Evolutionary conservation across 108 stramenopile genomes (phyloP), one percentile per base, ranked within the genome.

Genomic region (Skeletonema costatum): DNA sequence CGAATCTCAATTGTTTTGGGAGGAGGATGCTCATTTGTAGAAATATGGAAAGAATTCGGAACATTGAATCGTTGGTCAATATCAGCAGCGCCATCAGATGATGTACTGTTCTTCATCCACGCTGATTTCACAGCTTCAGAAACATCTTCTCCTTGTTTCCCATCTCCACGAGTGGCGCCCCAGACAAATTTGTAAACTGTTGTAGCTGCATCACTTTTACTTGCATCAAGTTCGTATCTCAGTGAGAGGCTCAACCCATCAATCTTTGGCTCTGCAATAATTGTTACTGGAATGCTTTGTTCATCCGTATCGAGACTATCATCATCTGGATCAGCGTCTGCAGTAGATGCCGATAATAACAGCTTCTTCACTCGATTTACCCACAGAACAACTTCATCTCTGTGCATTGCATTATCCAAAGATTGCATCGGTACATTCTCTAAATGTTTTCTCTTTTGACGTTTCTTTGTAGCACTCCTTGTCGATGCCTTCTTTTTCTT

Each of bases 121-220:
- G 81, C 75, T n/a, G 72, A 33, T 21, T 71, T 14, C 4, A 78
- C 85, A 19, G 90, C 83, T 36, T 79, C 71, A 0, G 95, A 91
- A 10, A 93, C 95, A 84, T 96, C 93, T 66, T 92, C 91, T 39
- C 95, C 95, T 25, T 76, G 71, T 21, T 71, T 71, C 1, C 95
- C 95, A 86, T 98, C 95, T 38, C 98, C 98, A 5, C 98, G 87
- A 21, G 97, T 97, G n/a, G 93, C 82, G 9, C 90, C 95, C 92
- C 95, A 92, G 56, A 80, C 59, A 64, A 93, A 80, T 14, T 75
- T 60, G 59, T 85, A 91, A 6, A 48, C 11, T 48, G 30, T 51
- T 14, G 65, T 44, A 33, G 38, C 10, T 58, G 39, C 31, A 32
- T 64, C 41, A 4, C 25, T 51, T 41, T 14, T 5, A 13, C 8